A percentile compares a stretch with the other conserved stretches of the same genome.
Conservation (phyloP, 164 flowering plant species). For the Nelumbo lutea region DNA sequence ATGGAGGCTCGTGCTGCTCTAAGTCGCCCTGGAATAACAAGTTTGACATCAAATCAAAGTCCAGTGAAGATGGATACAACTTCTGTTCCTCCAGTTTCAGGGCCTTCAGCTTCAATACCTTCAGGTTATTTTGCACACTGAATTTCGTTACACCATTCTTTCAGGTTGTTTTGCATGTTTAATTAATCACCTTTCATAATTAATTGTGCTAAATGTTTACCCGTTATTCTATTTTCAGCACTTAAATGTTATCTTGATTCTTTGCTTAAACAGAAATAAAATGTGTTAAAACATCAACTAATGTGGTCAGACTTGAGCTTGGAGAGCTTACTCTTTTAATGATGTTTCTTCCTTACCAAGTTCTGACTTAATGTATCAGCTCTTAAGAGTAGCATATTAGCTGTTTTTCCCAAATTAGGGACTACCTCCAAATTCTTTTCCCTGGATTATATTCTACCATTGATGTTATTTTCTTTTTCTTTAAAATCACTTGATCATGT, state of each 20-base stretch:
- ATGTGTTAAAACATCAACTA: too few relatives aligned
- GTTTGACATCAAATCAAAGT: constrained; percentile 51
- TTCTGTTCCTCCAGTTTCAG: constrained; percentile 52
- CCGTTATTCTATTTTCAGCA: not conserved
- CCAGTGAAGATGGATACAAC: constrained; percentile 60
- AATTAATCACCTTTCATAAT: not conserved
- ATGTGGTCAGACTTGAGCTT: too few relatives aligned
- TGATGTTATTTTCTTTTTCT: too few relatives aligned
- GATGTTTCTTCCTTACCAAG: too few relatives aligned
- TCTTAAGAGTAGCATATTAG: too few relatives aligned
- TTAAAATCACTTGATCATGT: too few relatives aligned
- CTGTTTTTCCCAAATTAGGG: too few relatives aligned
- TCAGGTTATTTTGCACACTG: constrained; percentile 42
- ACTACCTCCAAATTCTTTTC: too few relatives aligned
- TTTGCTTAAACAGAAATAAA: too few relatives aligned
- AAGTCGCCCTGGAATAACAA: constrained; percentile 59
- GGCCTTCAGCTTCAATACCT: constrained; percentile 52
- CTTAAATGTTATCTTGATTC: not conserved
- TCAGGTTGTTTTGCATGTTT: not conserved
- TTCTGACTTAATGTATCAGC: too few relatives aligned
- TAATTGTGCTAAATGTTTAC: not conserved
- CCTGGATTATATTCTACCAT: too few relatives aligned
- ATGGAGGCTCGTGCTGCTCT: constrained; percentile 85
- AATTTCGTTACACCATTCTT: not conserved
- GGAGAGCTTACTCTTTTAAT: too few relatives aligned